Evolutionary conservation across 106 monocot genomes (phyloP).

Genomic region (Vanilla planifolia): DNA sequence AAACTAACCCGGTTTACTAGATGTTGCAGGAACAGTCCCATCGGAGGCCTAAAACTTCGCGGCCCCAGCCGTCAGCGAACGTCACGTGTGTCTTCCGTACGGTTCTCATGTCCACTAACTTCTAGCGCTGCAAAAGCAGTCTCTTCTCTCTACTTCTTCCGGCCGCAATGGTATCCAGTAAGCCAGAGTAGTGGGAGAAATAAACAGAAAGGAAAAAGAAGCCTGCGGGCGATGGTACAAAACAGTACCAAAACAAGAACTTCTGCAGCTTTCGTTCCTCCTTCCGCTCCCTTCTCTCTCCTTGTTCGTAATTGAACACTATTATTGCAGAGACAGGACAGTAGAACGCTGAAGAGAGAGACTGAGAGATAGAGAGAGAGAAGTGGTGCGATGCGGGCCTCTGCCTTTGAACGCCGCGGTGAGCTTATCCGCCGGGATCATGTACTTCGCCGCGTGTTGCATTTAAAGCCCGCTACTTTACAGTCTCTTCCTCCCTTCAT

Average conservation of each 20-base stretch:
- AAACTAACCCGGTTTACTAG: no score
- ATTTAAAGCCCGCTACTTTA: slow-evolving; percentile 8
- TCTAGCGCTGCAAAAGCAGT: background rate
- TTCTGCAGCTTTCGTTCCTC: slow-evolving; percentile 2
- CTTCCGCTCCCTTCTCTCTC: slow-evolving; percentile 1
- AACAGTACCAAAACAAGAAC: background rate
- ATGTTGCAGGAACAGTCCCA: no score
- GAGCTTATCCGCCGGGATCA: slow-evolving; percentile 6
- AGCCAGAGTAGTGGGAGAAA: background rate
- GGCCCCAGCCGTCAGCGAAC: slow-evolving; percentile 3
- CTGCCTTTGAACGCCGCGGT: slow-evolving; percentile 10
- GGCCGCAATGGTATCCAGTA: background rate
- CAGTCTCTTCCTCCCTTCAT: background rate
- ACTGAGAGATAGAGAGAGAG: background rate
- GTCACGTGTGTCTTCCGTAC: slow-evolving; percentile 8
- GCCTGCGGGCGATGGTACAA: background rate
- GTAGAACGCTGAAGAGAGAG: background rate
- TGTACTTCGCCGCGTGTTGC: slow-evolving; percentile 15
- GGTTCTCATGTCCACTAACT: slow-evolving; percentile 1
- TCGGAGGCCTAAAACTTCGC: no score
- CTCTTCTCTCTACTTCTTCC: background rate
- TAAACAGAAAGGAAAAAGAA: background rate
- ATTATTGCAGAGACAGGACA: slow-evolving; percentile 20
- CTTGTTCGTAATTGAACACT: slow-evolving; percentile 3
- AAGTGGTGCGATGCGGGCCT: slow-evolving; percentile 8